Evolutionary conservation across 345 rosid species (phyloP).

Genomic region (Psidium guajava): DNA sequence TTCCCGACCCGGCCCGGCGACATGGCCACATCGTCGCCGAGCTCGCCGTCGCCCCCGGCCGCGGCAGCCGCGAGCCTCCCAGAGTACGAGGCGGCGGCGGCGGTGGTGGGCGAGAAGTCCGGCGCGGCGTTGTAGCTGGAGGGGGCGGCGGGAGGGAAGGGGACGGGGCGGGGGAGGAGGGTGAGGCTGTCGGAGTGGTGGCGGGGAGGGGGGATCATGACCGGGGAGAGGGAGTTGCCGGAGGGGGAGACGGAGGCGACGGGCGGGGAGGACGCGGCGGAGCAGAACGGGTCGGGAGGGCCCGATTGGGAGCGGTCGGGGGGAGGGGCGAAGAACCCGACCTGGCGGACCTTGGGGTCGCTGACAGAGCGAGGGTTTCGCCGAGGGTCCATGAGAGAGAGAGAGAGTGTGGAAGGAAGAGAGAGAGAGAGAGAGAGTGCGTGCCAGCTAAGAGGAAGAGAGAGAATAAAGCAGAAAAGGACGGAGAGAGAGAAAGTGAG

Average conservation of each 20-base stretch:
- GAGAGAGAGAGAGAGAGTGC: no score
- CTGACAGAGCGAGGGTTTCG: slow-evolving; percentile 59
- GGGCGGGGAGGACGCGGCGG: slow-evolving; percentile 5
- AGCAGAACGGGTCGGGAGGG: slow-evolving; percentile 27
- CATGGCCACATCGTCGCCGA: slow-evolving; percentile 19
- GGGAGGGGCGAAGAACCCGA: slow-evolving; percentile 61
- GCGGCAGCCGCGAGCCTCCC: background rate
- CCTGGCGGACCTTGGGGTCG: slow-evolving; percentile 85
- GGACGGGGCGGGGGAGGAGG: slow-evolving; percentile 9
- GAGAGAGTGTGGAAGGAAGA: background rate
- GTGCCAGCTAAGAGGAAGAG: no score
- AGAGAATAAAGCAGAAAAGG: background rate
- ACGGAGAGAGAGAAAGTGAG: background rate
- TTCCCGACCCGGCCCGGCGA: slow-evolving; percentile 22
- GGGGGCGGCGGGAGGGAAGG: background rate
- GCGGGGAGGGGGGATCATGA: slow-evolving; percentile 89
- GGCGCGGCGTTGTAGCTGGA: slow-evolving; percentile 7
- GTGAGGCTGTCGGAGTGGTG: slow-evolving; percentile 36
- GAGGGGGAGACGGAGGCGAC: slow-evolving; percentile 38
- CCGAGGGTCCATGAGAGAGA: slow-evolving; percentile 53
- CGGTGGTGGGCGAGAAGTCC: slow-evolving; percentile 16
- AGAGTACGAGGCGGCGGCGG: slow-evolving; percentile 6
- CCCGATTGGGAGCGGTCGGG: slow-evolving; percentile 28
- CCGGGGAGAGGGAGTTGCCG: slow-evolving; percentile 65
- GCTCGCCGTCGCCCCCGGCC: background rate